Percentiles rank a stretch among this genome's conserved stretches.
Evolutionary conservation across 257 asterid genomes (phyloP).

Genomic region (Solanum sparsipilum): DNA sequence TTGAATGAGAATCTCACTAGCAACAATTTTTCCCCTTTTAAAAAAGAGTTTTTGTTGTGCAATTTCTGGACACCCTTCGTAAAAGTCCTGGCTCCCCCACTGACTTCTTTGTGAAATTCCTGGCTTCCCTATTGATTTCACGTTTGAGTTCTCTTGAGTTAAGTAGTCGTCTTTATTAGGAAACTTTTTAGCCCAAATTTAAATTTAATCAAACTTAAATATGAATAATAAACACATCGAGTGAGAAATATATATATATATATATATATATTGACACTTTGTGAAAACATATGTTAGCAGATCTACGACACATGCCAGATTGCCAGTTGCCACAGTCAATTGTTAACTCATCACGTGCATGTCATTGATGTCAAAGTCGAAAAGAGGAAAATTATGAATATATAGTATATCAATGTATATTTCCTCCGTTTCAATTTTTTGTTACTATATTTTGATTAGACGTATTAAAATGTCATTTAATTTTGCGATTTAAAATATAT

Average conservation of each 20-base stretch:
- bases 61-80: no score
- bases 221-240: no score
- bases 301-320: background rate
- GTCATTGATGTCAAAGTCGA: background rate
- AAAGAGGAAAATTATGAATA: background rate
- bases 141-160: no score
- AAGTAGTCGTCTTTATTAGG: rapidly evolving
- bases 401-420: background rate
- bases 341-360: background rate
- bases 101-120: no score
- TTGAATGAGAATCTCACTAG: no score
- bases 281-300: background rate
- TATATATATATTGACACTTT: background rate
- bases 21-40: no score
- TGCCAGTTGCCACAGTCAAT: background rate
- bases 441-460: no score
- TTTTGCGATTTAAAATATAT: no score
- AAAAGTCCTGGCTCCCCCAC: rapidly evolving
- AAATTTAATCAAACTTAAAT: no score
- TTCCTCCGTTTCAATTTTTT: background rate
- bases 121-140: no score
- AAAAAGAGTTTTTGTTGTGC: no score
- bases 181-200: rapidly evolving
- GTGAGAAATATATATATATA: no score
- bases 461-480: background rate